phyloP scores from a whole-genome alignment of 176 grass and related monocot species.

The Pontederia paniculata region DNA sequence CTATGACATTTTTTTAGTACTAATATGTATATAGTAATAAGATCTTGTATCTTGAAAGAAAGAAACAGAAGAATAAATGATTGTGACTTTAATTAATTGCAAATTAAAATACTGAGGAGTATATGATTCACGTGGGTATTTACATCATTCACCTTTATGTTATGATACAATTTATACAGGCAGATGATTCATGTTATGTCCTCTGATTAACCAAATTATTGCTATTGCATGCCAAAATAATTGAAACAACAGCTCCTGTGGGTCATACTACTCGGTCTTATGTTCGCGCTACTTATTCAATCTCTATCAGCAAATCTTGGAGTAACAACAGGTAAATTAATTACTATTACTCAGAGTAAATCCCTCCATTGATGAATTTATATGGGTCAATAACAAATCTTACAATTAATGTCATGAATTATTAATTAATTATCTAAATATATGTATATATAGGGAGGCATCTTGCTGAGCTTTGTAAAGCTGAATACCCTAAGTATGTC shows the following conservation, averaged over 20 bases:
- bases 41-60: no score
- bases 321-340: conserved; percentile 67
- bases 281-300: conserved; percentile 83
- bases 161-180: no score
- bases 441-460: conserved; percentile 37
- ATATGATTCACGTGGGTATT: no score
- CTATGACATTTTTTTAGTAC: no score
- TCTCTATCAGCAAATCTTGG: conserved; percentile 83
- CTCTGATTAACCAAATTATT: not conserved
- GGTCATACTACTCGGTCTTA: conserved; percentile 70
- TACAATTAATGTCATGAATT: no score
- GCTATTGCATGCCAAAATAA: not conserved
- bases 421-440: no score
- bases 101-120: no score
- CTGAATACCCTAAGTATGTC: conserved; percentile 47
- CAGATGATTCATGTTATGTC: not conserved
- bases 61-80: no score
- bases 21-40: no score
- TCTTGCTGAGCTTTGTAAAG: conserved; percentile 69
- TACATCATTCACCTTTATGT: no score
- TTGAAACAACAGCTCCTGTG: conserved; percentile 58
- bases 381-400: no score
- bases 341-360: not conserved
- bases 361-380: not conserved
- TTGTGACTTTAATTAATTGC: no score